Conservation (phyloP, 176 grass and related monocot genomes). For the Tillandsia leiboldiana region DNA sequence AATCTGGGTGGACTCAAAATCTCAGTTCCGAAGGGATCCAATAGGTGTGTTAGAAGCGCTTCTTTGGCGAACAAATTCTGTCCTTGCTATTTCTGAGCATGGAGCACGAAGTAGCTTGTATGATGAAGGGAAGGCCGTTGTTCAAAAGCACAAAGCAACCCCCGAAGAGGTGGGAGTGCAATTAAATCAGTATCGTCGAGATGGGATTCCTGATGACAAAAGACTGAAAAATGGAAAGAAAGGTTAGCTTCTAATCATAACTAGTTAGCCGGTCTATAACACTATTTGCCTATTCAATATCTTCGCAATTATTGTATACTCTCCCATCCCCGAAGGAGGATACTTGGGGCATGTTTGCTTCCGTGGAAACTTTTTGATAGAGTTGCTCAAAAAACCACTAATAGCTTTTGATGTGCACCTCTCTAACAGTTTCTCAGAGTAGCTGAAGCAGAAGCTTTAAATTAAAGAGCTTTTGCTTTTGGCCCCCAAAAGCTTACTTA, state of each 20-base stretch:
- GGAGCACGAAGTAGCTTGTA: constrained; percentile 81
- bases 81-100: constrained; percentile 87
- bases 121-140: constrained; percentile 75
- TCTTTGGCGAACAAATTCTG: constrained; percentile 78
- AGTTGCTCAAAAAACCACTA: too few species aligned
- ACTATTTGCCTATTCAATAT: too few species aligned
- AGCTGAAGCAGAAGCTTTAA: too few species aligned
- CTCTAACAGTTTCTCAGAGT: too few species aligned
- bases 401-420: too few species aligned
- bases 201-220: constrained; percentile 78
- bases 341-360: too few species aligned
- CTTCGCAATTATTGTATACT: too few species aligned
- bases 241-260: constrained; percentile 35
- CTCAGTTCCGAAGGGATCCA: constrained; percentile 80
- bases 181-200: constrained; percentile 56
- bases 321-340: too few species aligned
- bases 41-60: constrained; percentile 69
- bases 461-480: too few species aligned
- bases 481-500: too few species aligned
- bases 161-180: constrained; percentile 81
- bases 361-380: too few species aligned
- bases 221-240: constrained; percentile 73
- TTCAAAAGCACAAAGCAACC: constrained; percentile 93
- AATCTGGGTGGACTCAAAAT: constrained; percentile 97
- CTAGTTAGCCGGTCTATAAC: too few species aligned